Evolutionary conservation across 2,329 filamentous ascomycete species (phyloP).

Genomic region (Diaporthe ampelina): DNA sequence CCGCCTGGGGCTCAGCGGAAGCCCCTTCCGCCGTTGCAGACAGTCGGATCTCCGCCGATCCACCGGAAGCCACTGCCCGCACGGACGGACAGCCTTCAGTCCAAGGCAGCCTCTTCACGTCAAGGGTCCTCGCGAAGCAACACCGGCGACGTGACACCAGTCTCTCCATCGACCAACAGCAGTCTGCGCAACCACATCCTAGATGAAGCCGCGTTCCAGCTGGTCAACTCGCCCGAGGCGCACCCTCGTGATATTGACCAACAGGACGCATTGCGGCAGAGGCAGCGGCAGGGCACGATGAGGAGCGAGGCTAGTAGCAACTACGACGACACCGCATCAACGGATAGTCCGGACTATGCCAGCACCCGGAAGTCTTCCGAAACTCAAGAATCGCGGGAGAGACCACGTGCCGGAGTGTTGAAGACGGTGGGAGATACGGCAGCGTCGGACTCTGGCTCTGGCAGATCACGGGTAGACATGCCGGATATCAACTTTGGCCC

Average conservation of each 20-base stretch:
- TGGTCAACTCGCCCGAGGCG: conserved; percentile 54
- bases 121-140: conserved; percentile 47
- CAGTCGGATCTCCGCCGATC: conserved; percentile 55
- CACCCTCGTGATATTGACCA: conserved; percentile 44
- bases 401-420: conserved; percentile 82
- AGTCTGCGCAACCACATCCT: conserved; percentile 58
- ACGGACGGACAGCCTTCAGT: conserved; percentile 46
- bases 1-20: conserved; percentile 37
- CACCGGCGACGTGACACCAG: conserved; percentile 56
- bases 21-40: conserved; percentile 36
- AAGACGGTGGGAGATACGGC: conserved; percentile 77
- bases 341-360: conserved; percentile 81
- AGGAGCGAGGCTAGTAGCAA: conserved; percentile 58
- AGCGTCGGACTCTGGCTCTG: conserved; percentile 41
- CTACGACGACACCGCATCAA: conserved; percentile 75
- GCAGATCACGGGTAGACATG: conserved; percentile 63
- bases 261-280: conserved; percentile 41
- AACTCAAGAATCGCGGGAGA: conserved; percentile 68
- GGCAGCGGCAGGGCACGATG: conserved; percentile 55
- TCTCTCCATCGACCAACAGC: conserved; percentile 54
- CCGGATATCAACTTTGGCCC: conserved; percentile 88
- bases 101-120: conserved; percentile 27
- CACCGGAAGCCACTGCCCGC: conserved; percentile 66
- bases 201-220: conserved; percentile 64
- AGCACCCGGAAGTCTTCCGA: conserved; percentile 73